Conservation (phyloP, 179 eudicot genomes). For the Silene noctiflora region DNA sequence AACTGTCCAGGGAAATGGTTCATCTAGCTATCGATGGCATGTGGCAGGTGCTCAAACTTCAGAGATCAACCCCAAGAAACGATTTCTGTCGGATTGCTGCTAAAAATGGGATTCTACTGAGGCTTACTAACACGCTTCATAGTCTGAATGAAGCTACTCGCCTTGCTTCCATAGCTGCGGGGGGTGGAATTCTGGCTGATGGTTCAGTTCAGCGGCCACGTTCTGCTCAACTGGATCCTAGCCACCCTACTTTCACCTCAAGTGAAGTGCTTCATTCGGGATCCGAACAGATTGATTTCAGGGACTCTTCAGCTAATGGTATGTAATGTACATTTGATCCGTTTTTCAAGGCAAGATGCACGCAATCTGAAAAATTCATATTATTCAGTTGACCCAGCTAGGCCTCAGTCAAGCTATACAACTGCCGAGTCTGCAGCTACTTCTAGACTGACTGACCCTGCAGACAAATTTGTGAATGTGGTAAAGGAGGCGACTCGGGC, state of each 20-base stretch:
- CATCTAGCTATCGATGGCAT: conserved; percentile 98
- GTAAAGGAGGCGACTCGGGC: conserved; percentile 50
- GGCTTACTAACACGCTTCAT: conserved; percentile 86
- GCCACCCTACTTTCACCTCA: conserved; percentile 44
- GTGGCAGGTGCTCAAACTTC: conserved; percentile 99
- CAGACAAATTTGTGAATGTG: conserved; percentile 48
- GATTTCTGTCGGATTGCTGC: conserved; percentile 97
- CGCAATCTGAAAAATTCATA: conserved; percentile 39
- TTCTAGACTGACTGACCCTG: conserved; percentile 51
- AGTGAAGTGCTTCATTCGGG: conserved; percentile 47
- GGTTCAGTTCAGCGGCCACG: conserved; percentile 57
- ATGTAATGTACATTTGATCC: conserved; percentile 38
- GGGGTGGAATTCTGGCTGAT: conserved; percentile 59
- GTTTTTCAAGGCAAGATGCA: conserved; percentile 25
- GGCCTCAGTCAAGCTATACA: conserved; percentile 52
- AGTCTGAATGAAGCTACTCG: conserved; percentile 94
- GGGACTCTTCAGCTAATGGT: conserved; percentile 45
- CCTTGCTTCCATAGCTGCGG: conserved; percentile 65
- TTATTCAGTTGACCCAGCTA: conserved; percentile 45
- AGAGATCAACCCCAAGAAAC: conserved; percentile 79
- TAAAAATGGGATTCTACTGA: conserved; percentile 78
- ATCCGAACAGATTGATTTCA: conserved; percentile 54
- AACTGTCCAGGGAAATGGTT: conserved; percentile 88
- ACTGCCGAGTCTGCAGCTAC: conserved; percentile 45
- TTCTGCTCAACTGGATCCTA: conserved; percentile 74